Evolutionary conservation across 257 asterid genomes (phyloP).

Genomic region (Forsythia viridissima): DNA sequence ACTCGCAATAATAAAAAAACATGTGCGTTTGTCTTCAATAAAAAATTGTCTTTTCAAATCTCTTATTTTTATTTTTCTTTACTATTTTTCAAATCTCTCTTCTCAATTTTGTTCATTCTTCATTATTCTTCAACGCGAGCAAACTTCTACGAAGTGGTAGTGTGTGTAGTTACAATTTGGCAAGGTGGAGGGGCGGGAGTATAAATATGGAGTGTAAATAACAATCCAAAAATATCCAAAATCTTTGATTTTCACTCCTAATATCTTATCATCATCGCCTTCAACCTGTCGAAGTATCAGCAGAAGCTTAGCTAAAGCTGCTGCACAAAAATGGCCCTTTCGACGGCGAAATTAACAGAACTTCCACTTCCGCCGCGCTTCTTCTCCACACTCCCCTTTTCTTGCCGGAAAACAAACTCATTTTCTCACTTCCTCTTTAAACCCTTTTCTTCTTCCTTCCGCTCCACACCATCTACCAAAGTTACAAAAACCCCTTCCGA

Average conservation of each 20-base stretch:
- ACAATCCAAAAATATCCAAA: constrained; percentile 12
- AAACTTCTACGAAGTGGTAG: too few relatives aligned
- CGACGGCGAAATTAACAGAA: constrained; percentile 73
- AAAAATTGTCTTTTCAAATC: too few relatives aligned
- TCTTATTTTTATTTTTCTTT: too few relatives aligned
- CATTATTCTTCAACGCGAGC: too few relatives aligned
- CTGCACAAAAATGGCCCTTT: constrained; percentile 49
- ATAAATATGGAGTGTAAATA: neutral
- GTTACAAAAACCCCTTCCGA: constrained; percentile 42
- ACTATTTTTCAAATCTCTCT: too few relatives aligned
- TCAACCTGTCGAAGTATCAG: constrained; percentile 15
- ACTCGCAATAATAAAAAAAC: too few relatives aligned
- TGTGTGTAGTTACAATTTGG: neutral
- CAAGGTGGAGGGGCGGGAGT: neutral
- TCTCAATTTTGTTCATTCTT: too few relatives aligned
- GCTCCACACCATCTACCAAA: constrained; percentile 34
- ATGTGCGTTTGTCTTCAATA: too few relatives aligned
- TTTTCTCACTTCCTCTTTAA: constrained; percentile 44
- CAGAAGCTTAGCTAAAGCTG: constrained; percentile 20
- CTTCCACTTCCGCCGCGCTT: constrained; percentile 63
- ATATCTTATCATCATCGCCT: constrained; percentile 45
- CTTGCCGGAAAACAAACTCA: constrained; percentile 45
- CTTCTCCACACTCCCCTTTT: constrained; percentile 42
- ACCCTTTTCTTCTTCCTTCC: constrained; percentile 60
- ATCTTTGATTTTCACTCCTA: neutral